These are phyloP conservation scores for Ceratocystis harringtonii DNA, from an alignment of 2,329 filamentous ascomycete genomes.

Conservation along the genomic window DNA sequence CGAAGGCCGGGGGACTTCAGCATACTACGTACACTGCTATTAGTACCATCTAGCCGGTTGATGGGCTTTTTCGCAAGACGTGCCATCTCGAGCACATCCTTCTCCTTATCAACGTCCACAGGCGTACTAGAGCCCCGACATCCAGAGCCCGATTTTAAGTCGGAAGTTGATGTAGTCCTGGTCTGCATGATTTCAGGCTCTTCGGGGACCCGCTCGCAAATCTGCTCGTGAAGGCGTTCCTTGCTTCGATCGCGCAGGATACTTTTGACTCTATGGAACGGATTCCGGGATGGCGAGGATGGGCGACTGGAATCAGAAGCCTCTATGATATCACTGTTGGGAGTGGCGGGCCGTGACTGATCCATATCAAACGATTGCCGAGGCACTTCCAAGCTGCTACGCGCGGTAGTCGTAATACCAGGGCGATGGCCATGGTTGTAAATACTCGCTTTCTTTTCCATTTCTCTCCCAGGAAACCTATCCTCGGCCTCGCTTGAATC, in stretches of 20 bases:
- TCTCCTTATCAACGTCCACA: not conserved
- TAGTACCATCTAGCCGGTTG: conserved; percentile 25
- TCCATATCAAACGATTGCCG: conserved; percentile 12
- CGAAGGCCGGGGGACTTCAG: conserved; percentile 52
- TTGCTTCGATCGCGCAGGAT: conserved; percentile 34
- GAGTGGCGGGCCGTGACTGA: conserved; percentile 1
- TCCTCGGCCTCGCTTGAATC: conserved; percentile 27
- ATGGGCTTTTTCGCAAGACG: not conserved
- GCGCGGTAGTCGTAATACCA: not conserved
- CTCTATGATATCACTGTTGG: conserved; percentile 2
- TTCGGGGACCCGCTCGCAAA: conserved; percentile 11
- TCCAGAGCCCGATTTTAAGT: not conserved
- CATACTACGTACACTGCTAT: conserved; percentile 37
- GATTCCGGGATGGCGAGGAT: conserved; percentile 47
- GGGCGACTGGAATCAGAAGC: conserved; percentile 37
- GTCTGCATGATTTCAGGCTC: not conserved
- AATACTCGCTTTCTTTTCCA: not conserved
- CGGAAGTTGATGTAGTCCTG: conserved; percentile 10
- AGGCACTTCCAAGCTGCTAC: conserved; percentile 19
- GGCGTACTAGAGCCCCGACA: not conserved
- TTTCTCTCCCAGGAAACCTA: conserved; percentile 24
- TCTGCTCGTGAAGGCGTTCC: conserved; percentile 10
- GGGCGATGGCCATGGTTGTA: conserved; percentile 28
- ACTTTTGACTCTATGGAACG: conserved; percentile 39
- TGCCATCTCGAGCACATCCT: not conserved